Percentiles rank a stretch among this genome's conserved stretches.
Evolutionary conservation across 257 asterid genomes (phyloP).

Genomic region (Solanum medicagineum): DNA sequence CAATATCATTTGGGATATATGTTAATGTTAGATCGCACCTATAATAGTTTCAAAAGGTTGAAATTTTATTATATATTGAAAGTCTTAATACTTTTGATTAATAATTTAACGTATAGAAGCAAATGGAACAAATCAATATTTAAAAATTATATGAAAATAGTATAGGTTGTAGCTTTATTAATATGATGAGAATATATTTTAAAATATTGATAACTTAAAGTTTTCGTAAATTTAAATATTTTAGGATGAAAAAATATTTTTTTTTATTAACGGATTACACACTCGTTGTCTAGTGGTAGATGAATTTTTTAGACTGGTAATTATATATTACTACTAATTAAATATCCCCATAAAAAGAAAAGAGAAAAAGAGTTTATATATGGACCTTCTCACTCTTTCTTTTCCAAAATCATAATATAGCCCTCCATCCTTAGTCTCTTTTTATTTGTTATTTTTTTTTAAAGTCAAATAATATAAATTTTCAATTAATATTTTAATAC

Average conservation of each 20-base stretch:
- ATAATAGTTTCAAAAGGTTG: not conserved
- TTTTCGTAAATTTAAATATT: not conserved
- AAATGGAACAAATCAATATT: not conserved
- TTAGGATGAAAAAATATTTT: not conserved
- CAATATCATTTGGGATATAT: not conserved
- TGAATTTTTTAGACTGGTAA: not conserved
- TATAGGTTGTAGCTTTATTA: not conserved
- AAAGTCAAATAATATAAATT: too few species aligned
- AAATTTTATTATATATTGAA: not conserved
- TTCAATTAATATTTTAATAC: too few species aligned
- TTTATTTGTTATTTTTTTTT: too few species aligned
- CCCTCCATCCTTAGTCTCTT: too few species aligned
- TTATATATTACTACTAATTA: not conserved
- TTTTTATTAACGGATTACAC: not conserved
- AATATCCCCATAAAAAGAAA: not conserved
- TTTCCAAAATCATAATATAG: not conserved
- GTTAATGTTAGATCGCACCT: not conserved
- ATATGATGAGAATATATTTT: not conserved
- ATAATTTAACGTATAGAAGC: not conserved
- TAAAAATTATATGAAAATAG: not conserved
- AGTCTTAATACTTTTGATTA: not conserved
- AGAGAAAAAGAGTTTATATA: not conserved
- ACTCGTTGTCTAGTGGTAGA: not conserved
- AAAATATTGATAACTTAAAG: not conserved
- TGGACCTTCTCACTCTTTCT: not conserved